Percentiles rank a stretch among this genome's conserved stretches.
Conservation (phyloP, 208 protist species). For the Wallacemonas rigidus region DNA sequence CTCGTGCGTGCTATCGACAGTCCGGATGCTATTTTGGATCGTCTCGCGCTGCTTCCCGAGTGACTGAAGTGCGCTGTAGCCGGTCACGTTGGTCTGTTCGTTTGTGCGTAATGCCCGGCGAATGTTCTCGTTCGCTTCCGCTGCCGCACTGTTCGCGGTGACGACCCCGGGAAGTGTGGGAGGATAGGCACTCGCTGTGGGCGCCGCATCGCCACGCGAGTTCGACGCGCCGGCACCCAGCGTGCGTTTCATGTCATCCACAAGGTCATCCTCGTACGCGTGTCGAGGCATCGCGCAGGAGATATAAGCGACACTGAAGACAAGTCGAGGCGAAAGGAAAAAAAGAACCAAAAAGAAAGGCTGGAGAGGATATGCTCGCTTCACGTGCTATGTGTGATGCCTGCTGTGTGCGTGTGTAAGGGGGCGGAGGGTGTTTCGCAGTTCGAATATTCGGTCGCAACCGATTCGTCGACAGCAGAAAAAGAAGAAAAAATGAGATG, state of each 20-base stretch:
- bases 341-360: slow-evolving; percentile 6
- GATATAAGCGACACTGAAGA: neutral
- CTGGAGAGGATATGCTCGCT: too few species aligned
- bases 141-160: slow-evolving; percentile 23
- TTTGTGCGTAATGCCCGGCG: slow-evolving; percentile 60
- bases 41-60: slow-evolving; percentile 73
- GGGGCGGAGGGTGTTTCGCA: too few species aligned
- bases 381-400: too few species aligned
- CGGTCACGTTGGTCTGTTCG: slow-evolving; percentile 63
- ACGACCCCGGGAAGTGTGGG: neutral
- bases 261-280: slow-evolving; percentile 32
- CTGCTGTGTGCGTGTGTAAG: neutral
- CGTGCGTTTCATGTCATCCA: slow-evolving; percentile 54
- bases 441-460: neutral
- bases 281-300: slow-evolving; percentile 1
- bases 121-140: slow-evolving; percentile 61
- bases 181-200: slow-evolving; percentile 6
- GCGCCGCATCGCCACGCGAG: slow-evolving; percentile 12
- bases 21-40: slow-evolving; percentile 58
- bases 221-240: slow-evolving; percentile 12
- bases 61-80: slow-evolving; percentile 67
- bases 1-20: slow-evolving; percentile 47
- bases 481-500: slow-evolving; percentile 23
- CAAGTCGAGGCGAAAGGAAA: slow-evolving; percentile 1
- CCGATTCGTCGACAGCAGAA: slow-evolving; percentile 1